These are phyloP conservation scores for Mucor ambiguus DNA, from an alignment of 371 early-diverging fungal species.

Conservation along the genomic window DNA sequence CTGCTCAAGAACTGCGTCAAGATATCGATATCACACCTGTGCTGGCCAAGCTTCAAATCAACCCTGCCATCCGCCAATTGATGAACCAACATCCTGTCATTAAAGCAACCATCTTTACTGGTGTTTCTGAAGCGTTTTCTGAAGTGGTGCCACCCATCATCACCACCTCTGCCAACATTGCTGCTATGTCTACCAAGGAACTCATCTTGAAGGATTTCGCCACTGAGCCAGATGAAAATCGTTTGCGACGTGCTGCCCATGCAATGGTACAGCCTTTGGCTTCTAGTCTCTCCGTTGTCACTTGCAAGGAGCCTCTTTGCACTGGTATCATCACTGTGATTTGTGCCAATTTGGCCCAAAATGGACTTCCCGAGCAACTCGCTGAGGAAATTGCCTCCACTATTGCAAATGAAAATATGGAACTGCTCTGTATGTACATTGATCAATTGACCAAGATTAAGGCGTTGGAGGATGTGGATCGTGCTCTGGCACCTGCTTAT, in stretches of 20 bases:
- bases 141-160: slow-evolving; percentile 80
- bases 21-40: slow-evolving; percentile 37
- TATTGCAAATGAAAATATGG: slow-evolving; percentile 87
- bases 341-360: slow-evolving; percentile 74
- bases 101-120: slow-evolving; percentile 77
- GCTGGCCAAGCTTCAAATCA: slow-evolving; percentile 34
- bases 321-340: slow-evolving; percentile 78
- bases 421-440: slow-evolving; percentile 86
- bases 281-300: slow-evolving; percentile 85
- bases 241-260: slow-evolving; percentile 88
- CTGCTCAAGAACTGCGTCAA: slow-evolving; percentile 14
- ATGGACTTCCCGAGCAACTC: slow-evolving; percentile 78
- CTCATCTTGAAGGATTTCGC: slow-evolving; percentile 94
- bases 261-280: slow-evolving; percentile 88
- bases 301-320: slow-evolving; percentile 92
- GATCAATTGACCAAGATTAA: slow-evolving; percentile 92
- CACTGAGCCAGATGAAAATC: slow-evolving; percentile 87
- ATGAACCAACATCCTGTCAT: slow-evolving; percentile 87
- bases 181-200: slow-evolving; percentile 86
- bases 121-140: slow-evolving; percentile 39
- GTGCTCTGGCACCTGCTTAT: slow-evolving; percentile 70
- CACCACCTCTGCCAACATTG: slow-evolving; percentile 88
- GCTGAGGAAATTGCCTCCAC: slow-evolving; percentile 82
- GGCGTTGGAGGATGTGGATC: slow-evolving; percentile 84
- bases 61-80: slow-evolving; percentile 62